Evolutionary conservation across 208 protist genomes (phyloP).

Genomic region (Herpetomonas samuelpessoai): DNA sequence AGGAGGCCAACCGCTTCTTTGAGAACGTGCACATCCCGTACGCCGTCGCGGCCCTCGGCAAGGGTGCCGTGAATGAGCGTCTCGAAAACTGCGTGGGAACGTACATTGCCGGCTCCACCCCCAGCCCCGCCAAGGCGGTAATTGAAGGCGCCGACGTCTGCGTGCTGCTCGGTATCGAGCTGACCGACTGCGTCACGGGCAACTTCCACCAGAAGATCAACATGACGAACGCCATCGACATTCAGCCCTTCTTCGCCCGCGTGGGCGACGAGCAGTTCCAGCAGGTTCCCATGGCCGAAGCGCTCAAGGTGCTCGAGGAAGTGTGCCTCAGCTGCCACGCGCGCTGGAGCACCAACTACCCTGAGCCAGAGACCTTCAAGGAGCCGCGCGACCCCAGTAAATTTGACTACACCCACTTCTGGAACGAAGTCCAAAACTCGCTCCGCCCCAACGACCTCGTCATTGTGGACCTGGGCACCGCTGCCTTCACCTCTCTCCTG

Average conservation of each 20-base stretch:
- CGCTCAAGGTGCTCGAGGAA: slow-evolving; percentile 32
- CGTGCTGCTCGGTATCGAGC: slow-evolving; percentile 36
- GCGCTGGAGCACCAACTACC: slow-evolving; percentile 39
- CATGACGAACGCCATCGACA: slow-evolving; percentile 30
- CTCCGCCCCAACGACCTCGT: slow-evolving; percentile 41
- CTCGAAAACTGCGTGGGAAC: slow-evolving; percentile 46
- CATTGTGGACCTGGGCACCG: slow-evolving; percentile 48
- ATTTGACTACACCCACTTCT: slow-evolving; percentile 37
- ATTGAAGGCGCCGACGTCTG: slow-evolving; percentile 44
- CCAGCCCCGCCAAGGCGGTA: slow-evolving; percentile 22
- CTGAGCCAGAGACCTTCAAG: slow-evolving; percentile 22
- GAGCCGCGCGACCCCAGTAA: slow-evolving; percentile 8
- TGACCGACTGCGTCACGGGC: slow-evolving; percentile 37
- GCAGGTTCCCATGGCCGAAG: slow-evolving; percentile 43
- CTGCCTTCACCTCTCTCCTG: slow-evolving; percentile 31
- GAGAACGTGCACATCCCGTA: slow-evolving; percentile 43
- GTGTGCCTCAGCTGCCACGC: slow-evolving; percentile 23
- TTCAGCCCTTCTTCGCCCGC: slow-evolving; percentile 40
- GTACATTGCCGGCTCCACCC: slow-evolving; percentile 28
- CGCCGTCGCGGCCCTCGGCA: slow-evolving; percentile 30
- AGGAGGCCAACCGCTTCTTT: slow-evolving; percentile 31
- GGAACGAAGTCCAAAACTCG: slow-evolving; percentile 38
- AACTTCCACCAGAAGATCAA: slow-evolving; percentile 45
- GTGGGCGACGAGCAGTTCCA: slow-evolving; percentile 36
- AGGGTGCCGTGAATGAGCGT: slow-evolving; percentile 42